Percentiles rank a stretch among this genome's conserved stretches.
phyloP scores from a whole-genome alignment of 768 basidiomycete species.

The Leccinum rimulosum region DNA sequence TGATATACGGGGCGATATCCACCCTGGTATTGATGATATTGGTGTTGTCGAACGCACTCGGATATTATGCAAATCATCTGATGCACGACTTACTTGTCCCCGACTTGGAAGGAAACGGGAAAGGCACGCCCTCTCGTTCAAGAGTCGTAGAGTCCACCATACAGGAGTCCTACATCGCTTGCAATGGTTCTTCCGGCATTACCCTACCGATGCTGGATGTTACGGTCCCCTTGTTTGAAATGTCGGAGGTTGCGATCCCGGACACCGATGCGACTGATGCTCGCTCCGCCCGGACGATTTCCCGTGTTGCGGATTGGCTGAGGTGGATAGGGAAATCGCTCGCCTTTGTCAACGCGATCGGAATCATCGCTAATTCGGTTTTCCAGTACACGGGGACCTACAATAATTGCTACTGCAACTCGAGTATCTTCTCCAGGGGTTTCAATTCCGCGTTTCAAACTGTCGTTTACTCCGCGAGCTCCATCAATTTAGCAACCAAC shows the following conservation, averaged over 20 bases:
- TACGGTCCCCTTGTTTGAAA: neutral
- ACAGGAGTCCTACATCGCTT: too few relatives aligned
- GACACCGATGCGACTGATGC: neutral
- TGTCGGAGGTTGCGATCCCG: neutral
- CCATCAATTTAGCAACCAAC: constrained; percentile 16
- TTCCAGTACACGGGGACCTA: constrained; percentile 29
- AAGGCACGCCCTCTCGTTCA: too few relatives aligned
- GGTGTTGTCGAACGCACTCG: constrained; percentile 27
- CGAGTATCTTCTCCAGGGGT: constrained; percentile 22
- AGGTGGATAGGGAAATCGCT: constrained; percentile 28
- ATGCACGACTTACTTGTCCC: neutral
- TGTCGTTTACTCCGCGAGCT: constrained; percentile 12
- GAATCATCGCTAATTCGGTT: constrained; percentile 24
- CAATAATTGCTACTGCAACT: constrained; percentile 30
- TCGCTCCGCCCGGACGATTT: neutral
- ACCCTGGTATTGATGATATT: constrained; percentile 31
- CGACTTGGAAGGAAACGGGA: neutral
- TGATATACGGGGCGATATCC: constrained; percentile 29
- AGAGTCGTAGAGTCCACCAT: neutral
- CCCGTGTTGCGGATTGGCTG: constrained; percentile 13
- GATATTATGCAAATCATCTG: constrained; percentile 17
- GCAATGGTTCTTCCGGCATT: too few relatives aligned
- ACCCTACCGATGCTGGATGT: neutral
- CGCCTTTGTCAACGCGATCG: constrained; percentile 28
- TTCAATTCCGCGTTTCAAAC: constrained; percentile 28